phyloP scores from a whole-genome alignment of 2,329 filamentous ascomycete species.

The Drechslerella stenobrocha region DNA sequence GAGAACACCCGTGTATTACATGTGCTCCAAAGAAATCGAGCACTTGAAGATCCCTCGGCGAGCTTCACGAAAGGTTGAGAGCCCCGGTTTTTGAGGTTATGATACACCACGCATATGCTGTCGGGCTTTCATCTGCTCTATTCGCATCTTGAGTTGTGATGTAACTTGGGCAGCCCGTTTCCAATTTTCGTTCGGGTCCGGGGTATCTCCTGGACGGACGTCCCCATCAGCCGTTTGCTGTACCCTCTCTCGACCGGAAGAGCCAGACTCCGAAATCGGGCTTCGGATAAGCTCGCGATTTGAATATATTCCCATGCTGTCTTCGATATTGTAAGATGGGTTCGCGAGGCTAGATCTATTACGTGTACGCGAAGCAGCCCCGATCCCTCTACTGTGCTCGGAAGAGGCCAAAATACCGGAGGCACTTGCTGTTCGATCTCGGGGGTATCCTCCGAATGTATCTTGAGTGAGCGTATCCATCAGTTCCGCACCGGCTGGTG shows the following conservation, averaged over 20 bases:
- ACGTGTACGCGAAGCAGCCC: constrained; percentile 28
- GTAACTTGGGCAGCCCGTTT: constrained; percentile 96
- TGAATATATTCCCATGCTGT: constrained; percentile 19
- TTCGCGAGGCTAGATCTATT: constrained; percentile 34
- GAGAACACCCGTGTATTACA: too few species aligned
- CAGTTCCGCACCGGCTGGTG: constrained; percentile 62
- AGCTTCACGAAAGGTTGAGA: too few species aligned
- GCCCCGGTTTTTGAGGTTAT: constrained; percentile 1
- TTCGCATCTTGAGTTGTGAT: constrained; percentile 92
- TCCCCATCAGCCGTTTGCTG: constrained; percentile 19
- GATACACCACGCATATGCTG: constrained; percentile 57
- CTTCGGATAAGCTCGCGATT: constrained; percentile 37
- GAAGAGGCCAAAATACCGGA: constrained; percentile 15
- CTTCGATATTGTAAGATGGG: constrained; percentile 26
- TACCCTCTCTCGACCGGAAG: constrained; percentile 12
- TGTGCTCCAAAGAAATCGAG: too few species aligned
- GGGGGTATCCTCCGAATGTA: constrained; percentile 24
- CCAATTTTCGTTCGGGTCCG: constrained; percentile 83
- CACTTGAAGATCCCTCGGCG: too few species aligned
- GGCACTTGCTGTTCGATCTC: constrained; percentile 33
- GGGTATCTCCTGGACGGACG: constrained; percentile 51
- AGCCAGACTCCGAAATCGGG: constrained; percentile 39
- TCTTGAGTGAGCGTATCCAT: constrained; percentile 36
- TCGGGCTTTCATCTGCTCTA: constrained; percentile 86
- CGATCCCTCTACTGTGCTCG: constrained; percentile 25